Conservation (phyloP, 345 rosid genomes). For the Dovyalis caffra region DNA sequence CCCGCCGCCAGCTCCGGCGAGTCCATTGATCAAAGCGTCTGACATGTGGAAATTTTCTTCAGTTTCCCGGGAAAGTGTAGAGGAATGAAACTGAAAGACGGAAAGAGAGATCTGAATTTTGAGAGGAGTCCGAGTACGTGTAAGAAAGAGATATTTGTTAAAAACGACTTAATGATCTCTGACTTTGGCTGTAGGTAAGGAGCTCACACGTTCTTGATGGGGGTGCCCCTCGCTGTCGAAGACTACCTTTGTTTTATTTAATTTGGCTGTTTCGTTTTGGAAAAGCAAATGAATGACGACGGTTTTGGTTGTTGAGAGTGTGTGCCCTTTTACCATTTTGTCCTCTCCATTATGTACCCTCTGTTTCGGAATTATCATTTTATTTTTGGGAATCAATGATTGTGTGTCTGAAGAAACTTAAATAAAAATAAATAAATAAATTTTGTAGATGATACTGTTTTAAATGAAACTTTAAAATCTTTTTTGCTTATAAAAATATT, state of each 20-base stretch:
- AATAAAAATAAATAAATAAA: not conserved
- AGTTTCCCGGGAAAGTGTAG: slow-evolving; percentile 5
- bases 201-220: not conserved
- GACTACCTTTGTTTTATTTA: not conserved
- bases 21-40: slow-evolving; percentile 91
- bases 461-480: no score
- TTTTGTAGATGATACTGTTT: no score
- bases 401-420: not conserved
- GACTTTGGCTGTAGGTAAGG: not conserved
- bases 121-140: not conserved
- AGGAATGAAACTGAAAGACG: not conserved
- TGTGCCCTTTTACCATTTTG: not conserved
- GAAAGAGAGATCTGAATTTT: not conserved
- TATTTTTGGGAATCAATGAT: not conserved
- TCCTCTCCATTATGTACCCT: not conserved
- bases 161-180: not conserved
- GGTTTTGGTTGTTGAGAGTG: not conserved
- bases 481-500: no score
- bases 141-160: not conserved
- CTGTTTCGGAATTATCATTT: no score
- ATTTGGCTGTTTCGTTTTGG: slow-evolving; percentile 22
- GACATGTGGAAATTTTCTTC: slow-evolving; percentile 46
- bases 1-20: slow-evolving; percentile 97
- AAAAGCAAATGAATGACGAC: not conserved
- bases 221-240: not conserved